Base-by-base conservation (phyloP, 169 alveolate species). In the Cryptosporidium parvum region DNA sequence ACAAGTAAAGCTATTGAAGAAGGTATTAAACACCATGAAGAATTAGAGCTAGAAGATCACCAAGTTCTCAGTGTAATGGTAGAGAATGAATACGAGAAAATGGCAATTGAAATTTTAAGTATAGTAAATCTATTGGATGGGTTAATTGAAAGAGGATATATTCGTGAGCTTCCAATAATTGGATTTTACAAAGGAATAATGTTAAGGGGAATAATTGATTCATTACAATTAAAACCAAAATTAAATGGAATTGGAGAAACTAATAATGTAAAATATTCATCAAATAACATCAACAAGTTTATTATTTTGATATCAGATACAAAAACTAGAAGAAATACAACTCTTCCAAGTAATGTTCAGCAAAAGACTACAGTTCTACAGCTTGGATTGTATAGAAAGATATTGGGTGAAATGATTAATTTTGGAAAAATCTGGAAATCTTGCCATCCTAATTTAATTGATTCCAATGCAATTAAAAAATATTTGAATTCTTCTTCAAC, bases 321-420 rank as follows among this genome's bases (percentile, higher is more conserved):
- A 62, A 80, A 80, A 31, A 80, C 89, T 14, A 31, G 89, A 6
- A 80, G 89, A 65, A 65, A 80, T 26, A 59, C 56, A 26, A 62
- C 89, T 44, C 62, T 65, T 61, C 89, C 89, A 4, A 80, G 89
- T 42, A 65, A 42, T 23, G 61, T 44, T 31, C 89, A 80, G 29
- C 89, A 80, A 62, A 80, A 80, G 48, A 80, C 89, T 33, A 80
- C 89, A 61, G 89, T 80, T 12, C 39, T 80, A 10, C 89, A 80
- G 62, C 31, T 80, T 0, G 89, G 89, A n/a, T 62, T 80, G 21
- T 80, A 80, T 62, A 80, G 70, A 39, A 62, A 62, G 37, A 62
- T 80, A 23, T 48, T 80, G 21, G 52, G 35, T 44, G 80, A 65
- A 21, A 80, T 80, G 89, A 80, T 59, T 42, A 45, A 42, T 16